phyloP scores from a whole-genome alignment of 169 alveolate genomes.

The Plasmodium vivax region DNA sequence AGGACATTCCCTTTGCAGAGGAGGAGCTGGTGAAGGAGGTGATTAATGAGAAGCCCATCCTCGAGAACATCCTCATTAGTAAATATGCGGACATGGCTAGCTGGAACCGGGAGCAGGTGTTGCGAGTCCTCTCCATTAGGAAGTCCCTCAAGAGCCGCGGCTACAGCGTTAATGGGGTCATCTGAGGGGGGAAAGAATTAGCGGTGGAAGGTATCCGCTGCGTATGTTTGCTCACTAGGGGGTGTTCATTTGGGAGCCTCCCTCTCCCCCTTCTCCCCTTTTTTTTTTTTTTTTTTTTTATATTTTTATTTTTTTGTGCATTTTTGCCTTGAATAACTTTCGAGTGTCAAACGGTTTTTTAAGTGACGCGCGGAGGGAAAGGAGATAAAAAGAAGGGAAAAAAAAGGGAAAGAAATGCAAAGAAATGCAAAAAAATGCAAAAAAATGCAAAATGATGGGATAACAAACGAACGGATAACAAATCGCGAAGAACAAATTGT shows the following conservation, averaged over 20 bases:
- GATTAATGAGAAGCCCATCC: slow-evolving; percentile 29
- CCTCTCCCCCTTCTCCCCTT: not conserved
- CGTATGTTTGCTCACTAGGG: not conserved
- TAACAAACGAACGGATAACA: no score
- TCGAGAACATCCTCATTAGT: slow-evolving; percentile 27
- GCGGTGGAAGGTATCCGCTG: no score
- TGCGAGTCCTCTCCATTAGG: slow-evolving; percentile 43
- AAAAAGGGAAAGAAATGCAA: not conserved
- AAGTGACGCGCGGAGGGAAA: not conserved
- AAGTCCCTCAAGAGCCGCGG: slow-evolving; percentile 25
- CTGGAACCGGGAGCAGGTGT: slow-evolving; percentile 30
- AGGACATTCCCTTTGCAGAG: slow-evolving; percentile 50
- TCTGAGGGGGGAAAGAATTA: not conserved
- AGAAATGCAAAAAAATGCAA: not conserved
- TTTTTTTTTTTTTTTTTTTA: not conserved
- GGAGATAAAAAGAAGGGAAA: not conserved
- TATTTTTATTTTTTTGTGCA: not conserved
- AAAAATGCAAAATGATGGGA: no score
- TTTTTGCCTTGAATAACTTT: not conserved
- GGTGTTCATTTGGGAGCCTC: not conserved
- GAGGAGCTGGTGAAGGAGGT: slow-evolving; percentile 41
- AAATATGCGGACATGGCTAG: slow-evolving; percentile 34
- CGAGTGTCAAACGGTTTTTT: not conserved
- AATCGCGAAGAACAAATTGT: not conserved
- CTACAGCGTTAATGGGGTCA: slow-evolving; percentile 10